Evolutionary conservation across 768 basidiomycete genomes (phyloP), one percentile per base, ranked within the genome.

Genomic region (Podaxis mareebaensis): DNA sequence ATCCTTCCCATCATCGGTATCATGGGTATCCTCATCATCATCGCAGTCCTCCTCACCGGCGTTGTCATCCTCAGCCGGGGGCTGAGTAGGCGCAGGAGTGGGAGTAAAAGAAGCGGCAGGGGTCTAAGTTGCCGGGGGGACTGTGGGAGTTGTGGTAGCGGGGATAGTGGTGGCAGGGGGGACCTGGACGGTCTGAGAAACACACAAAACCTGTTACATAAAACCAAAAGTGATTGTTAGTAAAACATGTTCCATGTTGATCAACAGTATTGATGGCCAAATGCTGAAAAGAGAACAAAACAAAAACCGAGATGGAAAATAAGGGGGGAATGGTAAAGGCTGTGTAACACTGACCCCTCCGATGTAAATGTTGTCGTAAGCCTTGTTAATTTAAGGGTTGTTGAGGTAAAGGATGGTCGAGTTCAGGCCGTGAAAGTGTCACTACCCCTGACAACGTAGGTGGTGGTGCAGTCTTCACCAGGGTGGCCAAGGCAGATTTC

Each of bases 321-420:
- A 22, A 22, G 4, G 39, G 48, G 20, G 40, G 40, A 17, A 17
- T 42, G 10, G 7, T 26, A 22, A 26, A 13, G 22, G 5, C 40
- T 15, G 40, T 11, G 12, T 49, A 22, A 53, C 49, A 78, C 81
- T 60, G 55, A 92, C 91, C 84, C 92, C 88, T 69, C 87, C 90
- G 61, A 89, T 70, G 75, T 92, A 91, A 72, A 93, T 78, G 78
- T 92, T 92, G 67, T 67, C 75, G 74, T 86, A 90, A 0, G 71
- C 76, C 0, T 52, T 1, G 68, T 85, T 66, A 68, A 93, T 79
- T 73, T 92, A 86, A 20, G 90, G 92, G 83, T 93, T 93, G 84
- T 93, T 92, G 63, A 66, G 15, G 70, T 72, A 77, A 33, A 93
- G 77, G 4, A 85, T 78, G 40, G 84, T 84, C 28, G 67, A 61